Conservation (phyloP, 768 basidiomycete genomes). For the Amanita brunnescens region DNA sequence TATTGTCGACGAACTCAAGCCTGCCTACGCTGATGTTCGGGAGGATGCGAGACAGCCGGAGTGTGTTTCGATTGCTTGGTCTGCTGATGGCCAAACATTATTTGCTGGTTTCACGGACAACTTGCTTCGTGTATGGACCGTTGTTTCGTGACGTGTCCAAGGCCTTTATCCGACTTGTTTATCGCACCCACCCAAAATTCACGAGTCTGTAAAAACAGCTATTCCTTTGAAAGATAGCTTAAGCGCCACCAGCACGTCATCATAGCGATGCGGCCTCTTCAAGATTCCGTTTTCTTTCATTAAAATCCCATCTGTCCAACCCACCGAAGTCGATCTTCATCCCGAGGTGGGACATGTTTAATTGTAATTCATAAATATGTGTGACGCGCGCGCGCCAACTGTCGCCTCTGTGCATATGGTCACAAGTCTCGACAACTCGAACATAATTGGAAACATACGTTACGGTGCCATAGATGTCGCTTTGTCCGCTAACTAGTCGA, state of each 20-base stretch:
- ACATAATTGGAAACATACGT: slow-evolving; percentile 39
- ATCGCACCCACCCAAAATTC: not conserved
- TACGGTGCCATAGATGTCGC: slow-evolving; percentile 68
- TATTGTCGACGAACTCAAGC: slow-evolving; percentile 98
- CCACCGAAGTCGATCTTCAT: slow-evolving; percentile 74
- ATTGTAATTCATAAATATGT: slow-evolving; percentile 67
- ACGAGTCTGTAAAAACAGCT: not conserved
- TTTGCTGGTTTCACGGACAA: slow-evolving; percentile 98
- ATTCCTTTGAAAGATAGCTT: not conserved
- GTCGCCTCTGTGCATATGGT: slow-evolving; percentile 45
- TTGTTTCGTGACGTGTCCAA: slow-evolving; percentile 48
- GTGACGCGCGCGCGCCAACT: slow-evolving; percentile 71
- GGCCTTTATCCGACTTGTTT: slow-evolving; percentile 8
- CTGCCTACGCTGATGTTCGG: slow-evolving; percentile 76
- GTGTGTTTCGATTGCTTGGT: slow-evolving; percentile 97
- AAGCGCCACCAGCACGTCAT: not conserved
- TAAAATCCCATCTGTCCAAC: slow-evolving; percentile 62
- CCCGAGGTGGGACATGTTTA: slow-evolving; percentile 47
- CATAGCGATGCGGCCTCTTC: slow-evolving; percentile 8
- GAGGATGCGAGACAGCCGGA: slow-evolving; percentile 74
- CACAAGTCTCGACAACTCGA: slow-evolving; percentile 2
- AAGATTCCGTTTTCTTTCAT: slow-evolving; percentile 55
- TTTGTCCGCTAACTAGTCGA: slow-evolving; percentile 51
- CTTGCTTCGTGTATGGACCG: slow-evolving; percentile 87
- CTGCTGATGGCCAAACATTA: slow-evolving; percentile 93